Base-by-base conservation (phyloP, 331 rosid species). In the Quercus phellos region DNA sequence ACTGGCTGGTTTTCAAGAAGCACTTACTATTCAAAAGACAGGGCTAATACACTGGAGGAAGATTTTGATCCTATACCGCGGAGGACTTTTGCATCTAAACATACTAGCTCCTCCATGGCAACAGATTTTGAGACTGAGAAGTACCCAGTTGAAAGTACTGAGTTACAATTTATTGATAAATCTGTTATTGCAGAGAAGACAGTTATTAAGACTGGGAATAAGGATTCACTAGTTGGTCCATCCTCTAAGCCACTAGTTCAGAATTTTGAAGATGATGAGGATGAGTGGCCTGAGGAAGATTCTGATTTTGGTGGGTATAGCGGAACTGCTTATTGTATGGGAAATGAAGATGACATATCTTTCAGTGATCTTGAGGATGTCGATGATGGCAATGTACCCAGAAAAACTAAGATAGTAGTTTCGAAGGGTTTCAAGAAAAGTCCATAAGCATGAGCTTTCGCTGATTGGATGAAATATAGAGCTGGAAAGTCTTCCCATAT, bases 341-440 rank as follows among this genome's bases (percentile, higher is more conserved):
- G 81, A 78, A 83, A 92, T 77, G 98, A 84, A 85, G 99, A 95
- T 29, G 99, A 95, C 73, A 92, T 95, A 84, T 95, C 99, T 72
- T 95, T 95, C 80, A 95, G 99, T 50, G 99, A 95, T 81, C 96
- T 95, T 0, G 99, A 95, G 87, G 92, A 95, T 70, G 99, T 92
- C 72, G 89, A 91, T 58, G 81, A 56, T 87, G 89, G 83, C 55
- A 76, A 81, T 70, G 84, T 84, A 72, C 89, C 88, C 58, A 61
- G 84, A 51, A 83, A 72, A 74, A 70, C 74, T 22, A 89, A 77
- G 71, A 56, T 70, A 38, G 85, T 55, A 42, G 81, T 70, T 64
- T 80, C 82, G n/a, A 85, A 74, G 77, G 83, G 77, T 30, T 68
- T 77, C 79, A 74, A 70, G 27, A 17, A 66, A 74, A 72, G 24